A percentile compares a stretch with the other conserved stretches of the same genome.
phyloP scores from a whole-genome alignment of 1,284 basidiomycete species.

The Mycosarcoma mackinlayi region DNA sequence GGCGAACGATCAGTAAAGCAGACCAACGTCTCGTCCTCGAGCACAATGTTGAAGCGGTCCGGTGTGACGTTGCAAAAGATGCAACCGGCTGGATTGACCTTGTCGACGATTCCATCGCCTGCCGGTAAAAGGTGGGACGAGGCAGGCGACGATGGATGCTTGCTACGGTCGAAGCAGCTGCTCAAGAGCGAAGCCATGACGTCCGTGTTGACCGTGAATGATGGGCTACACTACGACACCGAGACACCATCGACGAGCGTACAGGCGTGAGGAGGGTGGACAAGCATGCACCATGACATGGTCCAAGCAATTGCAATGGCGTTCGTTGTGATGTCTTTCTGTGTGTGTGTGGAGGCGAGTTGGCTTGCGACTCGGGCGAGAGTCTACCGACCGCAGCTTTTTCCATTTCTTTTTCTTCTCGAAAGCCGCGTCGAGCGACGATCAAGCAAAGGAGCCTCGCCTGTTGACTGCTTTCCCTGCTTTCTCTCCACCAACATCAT shows the following conservation, averaged over 20 bases:
- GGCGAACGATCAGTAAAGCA: slow-evolving; percentile 77
- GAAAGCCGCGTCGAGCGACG: not conserved
- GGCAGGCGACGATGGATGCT: not conserved
- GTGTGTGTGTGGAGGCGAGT: slow-evolving; percentile 13
- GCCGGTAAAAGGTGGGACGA: too few relatives aligned
- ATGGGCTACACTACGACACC: too few relatives aligned
- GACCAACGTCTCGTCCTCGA: slow-evolving; percentile 75
- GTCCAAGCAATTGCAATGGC: slow-evolving; percentile 7
- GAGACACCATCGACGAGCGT: too few relatives aligned
- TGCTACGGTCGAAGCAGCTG: slow-evolving; percentile 26
- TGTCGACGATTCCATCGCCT: slow-evolving; percentile 26
- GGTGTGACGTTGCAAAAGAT: slow-evolving; percentile 74
- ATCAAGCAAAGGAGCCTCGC: slow-evolving; percentile 4
- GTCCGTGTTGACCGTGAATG: too few relatives aligned
- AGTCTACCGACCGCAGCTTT: slow-evolving; percentile 13
- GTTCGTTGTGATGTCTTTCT: too few relatives aligned
- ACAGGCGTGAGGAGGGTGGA: too few relatives aligned
- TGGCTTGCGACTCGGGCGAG: slow-evolving; percentile 22
- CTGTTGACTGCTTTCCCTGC: too few relatives aligned
- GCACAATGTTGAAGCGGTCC: slow-evolving; percentile 74
- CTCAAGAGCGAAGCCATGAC: slow-evolving; percentile 26
- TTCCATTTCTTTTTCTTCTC: slow-evolving; percentile 1
- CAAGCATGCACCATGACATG: slow-evolving; percentile 2
- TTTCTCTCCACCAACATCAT: slow-evolving; percentile 15
- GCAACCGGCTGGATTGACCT: slow-evolving; percentile 66